These are phyloP conservation scores for Penicillium robsamsonii DNA, from an alignment of 495 filamentous ascomycete genomes.

Conservation along the genomic window DNA sequence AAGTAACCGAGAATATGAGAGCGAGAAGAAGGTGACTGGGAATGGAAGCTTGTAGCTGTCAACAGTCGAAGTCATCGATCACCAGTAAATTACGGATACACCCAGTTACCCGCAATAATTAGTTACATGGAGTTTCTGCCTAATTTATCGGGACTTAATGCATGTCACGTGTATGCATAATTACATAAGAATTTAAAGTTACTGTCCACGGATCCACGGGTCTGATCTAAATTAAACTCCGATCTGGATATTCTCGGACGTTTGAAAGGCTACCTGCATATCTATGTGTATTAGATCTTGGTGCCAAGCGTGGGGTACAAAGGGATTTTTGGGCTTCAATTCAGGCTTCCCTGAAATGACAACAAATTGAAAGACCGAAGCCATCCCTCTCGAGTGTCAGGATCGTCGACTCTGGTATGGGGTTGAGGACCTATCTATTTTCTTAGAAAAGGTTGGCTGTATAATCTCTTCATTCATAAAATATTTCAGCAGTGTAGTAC, in stretches of 20 bases:
- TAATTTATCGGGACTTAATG: background rate
- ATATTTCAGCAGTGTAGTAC: background rate
- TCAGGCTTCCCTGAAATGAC: background rate
- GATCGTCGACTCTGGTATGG: background rate
- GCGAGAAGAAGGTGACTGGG: constrained; percentile 9
- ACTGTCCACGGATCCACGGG: background rate
- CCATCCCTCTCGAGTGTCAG: background rate
- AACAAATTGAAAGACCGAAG: background rate
- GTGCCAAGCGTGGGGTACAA: background rate
- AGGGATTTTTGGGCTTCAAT: background rate
- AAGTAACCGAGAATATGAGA: background rate
- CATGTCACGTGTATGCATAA: background rate
- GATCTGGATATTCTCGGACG: background rate
- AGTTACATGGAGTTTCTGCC: constrained; percentile 12
- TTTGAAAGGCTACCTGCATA: background rate
- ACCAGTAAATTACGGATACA: constrained; percentile 24
- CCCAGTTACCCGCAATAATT: constrained; percentile 15
- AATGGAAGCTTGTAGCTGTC: constrained; percentile 16
- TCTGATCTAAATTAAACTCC: background rate
- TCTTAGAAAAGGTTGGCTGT: background rate
- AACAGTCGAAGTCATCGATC: constrained; percentile 18
- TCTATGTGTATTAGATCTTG: background rate
- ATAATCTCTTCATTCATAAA: background rate
- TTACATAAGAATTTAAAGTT: background rate
- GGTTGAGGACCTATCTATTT: background rate